A percentile compares a stretch with the other conserved stretches of the same genome.
phyloP scores from a whole-genome alignment of 257 asterid genomes.

The Petunia axillaris region DNA sequence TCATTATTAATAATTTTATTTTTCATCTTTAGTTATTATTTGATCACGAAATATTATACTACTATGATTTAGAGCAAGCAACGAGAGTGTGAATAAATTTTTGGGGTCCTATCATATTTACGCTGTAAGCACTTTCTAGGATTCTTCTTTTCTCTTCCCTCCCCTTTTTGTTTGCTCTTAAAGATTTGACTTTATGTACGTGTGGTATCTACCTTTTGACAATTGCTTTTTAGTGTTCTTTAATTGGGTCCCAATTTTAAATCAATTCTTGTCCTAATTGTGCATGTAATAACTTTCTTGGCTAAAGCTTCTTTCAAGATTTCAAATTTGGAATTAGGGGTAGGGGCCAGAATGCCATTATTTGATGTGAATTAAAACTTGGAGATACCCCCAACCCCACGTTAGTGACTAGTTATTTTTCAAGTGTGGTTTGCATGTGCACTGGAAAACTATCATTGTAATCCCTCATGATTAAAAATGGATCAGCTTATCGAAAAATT shows the following conservation, averaged over 20 bases:
- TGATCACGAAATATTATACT: neutral
- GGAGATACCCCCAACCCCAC: conserved; percentile 15
- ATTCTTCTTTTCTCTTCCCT: conserved; percentile 26
- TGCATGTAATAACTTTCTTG: conserved; percentile 29
- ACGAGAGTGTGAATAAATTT: neutral
- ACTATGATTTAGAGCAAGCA: neutral
- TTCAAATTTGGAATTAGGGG: conserved; percentile 2
- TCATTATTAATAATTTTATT: neutral
- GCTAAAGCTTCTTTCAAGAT: conserved; percentile 21
- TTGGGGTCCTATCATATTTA: neutral
- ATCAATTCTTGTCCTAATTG: conserved; percentile 20
- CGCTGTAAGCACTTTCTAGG: conserved; percentile 20
- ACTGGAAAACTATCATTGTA: conserved; percentile 26
- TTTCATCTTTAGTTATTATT: neutral
- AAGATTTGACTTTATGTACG: conserved; percentile 43
- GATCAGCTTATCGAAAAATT: conserved; percentile 41
- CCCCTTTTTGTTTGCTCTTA: conserved; percentile 21
- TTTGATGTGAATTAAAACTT: conserved; percentile 5
- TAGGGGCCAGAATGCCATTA: neutral
- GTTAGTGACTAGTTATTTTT: conserved; percentile 9
- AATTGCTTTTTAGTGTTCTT: conserved; percentile 20
- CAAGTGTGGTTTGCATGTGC: conserved; percentile 51
- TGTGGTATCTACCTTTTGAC: conserved; percentile 25
- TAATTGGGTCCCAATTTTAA: conserved; percentile 38
- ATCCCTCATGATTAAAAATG: conserved; percentile 45